Percentiles rank a stretch among this genome's conserved stretches.
These are phyloP conservation scores for Backusella circina DNA, from an alignment of 192 early-diverging fungal genomes.

Conservation along the genomic window DNA sequence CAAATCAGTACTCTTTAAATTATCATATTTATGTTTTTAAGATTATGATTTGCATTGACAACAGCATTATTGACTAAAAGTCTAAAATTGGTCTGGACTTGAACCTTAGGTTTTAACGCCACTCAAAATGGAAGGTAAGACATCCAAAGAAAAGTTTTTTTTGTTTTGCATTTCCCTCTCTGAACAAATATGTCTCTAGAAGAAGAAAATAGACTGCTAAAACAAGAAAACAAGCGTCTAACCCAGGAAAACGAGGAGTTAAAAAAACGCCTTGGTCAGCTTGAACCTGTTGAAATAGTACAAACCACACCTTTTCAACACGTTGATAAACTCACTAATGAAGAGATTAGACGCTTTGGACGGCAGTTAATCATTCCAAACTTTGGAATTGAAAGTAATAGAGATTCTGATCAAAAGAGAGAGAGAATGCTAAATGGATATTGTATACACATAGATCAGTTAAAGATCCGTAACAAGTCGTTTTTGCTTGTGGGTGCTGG, in stretches of 20 bases:
- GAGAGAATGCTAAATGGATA: neutral
- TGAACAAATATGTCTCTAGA: neutral
- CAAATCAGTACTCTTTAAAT: no score
- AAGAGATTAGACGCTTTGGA: slow-evolving; percentile 78
- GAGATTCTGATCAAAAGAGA: neutral
- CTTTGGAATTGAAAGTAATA: slow-evolving; percentile 64
- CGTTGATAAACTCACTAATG: slow-evolving; percentile 50
- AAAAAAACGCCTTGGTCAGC: neutral
- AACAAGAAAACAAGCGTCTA: neutral
- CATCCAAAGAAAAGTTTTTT: neutral
- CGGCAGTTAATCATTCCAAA: slow-evolving; percentile 83
- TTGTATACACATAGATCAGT: slow-evolving; percentile 67
- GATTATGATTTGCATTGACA: neutral
- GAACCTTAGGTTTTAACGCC: neutral
- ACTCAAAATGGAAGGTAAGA: neutral
- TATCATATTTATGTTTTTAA: no score
- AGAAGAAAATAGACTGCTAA: neutral
- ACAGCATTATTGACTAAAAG: no score
- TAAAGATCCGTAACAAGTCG: slow-evolving; percentile 64
- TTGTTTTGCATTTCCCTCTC: neutral
- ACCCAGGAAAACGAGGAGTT: slow-evolving; percentile 8
- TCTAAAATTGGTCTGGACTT: neutral
- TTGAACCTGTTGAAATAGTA: slow-evolving; percentile 1
- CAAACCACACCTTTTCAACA: neutral
- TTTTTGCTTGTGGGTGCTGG: slow-evolving; percentile 93